A percentile compares a stretch with the other conserved stretches of the same genome.
These are phyloP conservation scores for Globisporangium echinulatum DNA, from an alignment of 352 stramenopile genomes.

Conservation along the genomic window DNA sequence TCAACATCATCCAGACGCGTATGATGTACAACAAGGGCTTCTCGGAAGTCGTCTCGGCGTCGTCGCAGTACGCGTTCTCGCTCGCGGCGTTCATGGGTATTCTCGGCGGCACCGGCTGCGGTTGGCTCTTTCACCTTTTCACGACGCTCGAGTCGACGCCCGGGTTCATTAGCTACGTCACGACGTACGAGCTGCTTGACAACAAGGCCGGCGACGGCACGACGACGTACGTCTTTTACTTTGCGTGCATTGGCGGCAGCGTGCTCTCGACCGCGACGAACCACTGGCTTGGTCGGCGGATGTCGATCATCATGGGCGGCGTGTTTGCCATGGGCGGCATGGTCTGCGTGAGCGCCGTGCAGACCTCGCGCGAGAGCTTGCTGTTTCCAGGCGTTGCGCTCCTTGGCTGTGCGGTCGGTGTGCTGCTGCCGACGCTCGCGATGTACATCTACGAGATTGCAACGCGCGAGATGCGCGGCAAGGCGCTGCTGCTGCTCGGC, in stretches of 20 bases:
- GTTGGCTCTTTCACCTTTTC: constrained; percentile 64
- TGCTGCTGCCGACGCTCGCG: constrained; percentile 59
- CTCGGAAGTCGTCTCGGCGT: constrained; percentile 72
- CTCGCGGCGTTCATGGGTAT: constrained; percentile 62
- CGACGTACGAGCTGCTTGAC: constrained; percentile 47
- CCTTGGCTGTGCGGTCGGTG: constrained; percentile 49
- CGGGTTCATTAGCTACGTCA: constrained; percentile 63
- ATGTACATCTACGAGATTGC: constrained; percentile 83
- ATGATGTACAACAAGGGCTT: constrained; percentile 88
- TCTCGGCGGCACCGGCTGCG: constrained; percentile 46
- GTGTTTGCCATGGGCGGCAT: constrained; percentile 62
- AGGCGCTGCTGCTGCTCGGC: constrained; percentile 58
- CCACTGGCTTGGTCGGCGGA: constrained; percentile 55
- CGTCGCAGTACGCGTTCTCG: constrained; percentile 73
- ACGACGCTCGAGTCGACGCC: constrained; percentile 56
- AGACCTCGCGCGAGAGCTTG: constrained; percentile 36
- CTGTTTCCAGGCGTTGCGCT: constrained; percentile 54
- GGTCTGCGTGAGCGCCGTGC: constrained; percentile 39
- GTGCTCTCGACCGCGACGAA: constrained; percentile 46
- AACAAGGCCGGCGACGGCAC: constrained; percentile 52
- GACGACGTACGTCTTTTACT: constrained; percentile 53
- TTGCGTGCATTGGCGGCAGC: constrained; percentile 35
- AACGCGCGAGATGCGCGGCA: constrained; percentile 68
- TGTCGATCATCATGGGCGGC: constrained; percentile 55
- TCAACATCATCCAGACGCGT: constrained; percentile 76